A percentile compares a stretch with the other conserved stretches of the same genome.
Conservation (phyloP, 768 basidiomycete genomes). For the Lyophyllum shimeji region DNA sequence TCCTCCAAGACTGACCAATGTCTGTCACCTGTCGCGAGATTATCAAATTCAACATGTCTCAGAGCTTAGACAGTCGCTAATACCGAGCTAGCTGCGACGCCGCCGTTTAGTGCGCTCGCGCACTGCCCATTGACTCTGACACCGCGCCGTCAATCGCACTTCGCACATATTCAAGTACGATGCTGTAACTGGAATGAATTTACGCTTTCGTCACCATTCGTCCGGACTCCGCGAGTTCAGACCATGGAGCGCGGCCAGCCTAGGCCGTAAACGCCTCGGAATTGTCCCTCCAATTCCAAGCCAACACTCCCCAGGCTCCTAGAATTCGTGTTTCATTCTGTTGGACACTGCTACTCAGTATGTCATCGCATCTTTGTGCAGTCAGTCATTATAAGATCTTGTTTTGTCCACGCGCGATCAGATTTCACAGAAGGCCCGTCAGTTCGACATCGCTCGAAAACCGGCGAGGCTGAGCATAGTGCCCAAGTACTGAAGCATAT, state of each 20-base stretch:
- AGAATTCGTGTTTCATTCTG: background rate
- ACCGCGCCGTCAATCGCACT: too few relatives aligned
- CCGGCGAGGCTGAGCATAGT: background rate
- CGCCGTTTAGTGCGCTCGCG: too few relatives aligned
- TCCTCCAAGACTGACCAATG: background rate
- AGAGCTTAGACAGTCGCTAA: too few relatives aligned
- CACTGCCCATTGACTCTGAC: too few relatives aligned
- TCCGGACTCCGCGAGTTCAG: background rate
- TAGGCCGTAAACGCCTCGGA: background rate
- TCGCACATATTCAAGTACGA: too few relatives aligned
- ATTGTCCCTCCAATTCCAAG: background rate
- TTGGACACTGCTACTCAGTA: background rate
- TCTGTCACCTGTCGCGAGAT: background rate
- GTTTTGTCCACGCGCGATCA: background rate
- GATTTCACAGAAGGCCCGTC: conserved; percentile 1
- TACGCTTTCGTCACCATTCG: too few relatives aligned
- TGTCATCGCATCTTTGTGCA: background rate
- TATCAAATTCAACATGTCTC: too few relatives aligned
- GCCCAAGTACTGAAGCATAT: background rate
- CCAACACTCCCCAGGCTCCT: background rate
- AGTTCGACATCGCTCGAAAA: conserved; percentile 5
- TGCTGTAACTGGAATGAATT: too few relatives aligned
- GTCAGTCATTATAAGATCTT: background rate
- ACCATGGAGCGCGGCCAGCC: background rate
- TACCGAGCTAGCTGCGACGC: too few relatives aligned